Conservation (phyloP, 305 asterid genomes). For the Lippia alba region DNA sequence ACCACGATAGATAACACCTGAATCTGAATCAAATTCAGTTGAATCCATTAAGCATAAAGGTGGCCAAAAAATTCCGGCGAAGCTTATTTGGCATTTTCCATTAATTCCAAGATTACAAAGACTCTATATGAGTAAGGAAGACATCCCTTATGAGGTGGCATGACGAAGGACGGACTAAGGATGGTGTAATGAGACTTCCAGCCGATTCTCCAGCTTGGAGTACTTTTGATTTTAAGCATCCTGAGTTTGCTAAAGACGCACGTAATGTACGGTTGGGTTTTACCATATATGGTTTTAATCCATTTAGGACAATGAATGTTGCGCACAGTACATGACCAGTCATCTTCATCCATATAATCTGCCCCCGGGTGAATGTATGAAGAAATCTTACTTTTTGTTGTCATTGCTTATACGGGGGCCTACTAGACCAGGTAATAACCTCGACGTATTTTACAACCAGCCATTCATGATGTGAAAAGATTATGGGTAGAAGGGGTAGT, state of each 20-base stretch:
- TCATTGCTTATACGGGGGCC: background rate
- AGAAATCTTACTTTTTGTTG: slow-evolving; percentile 12
- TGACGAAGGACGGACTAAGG: background rate
- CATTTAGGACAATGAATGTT: slow-evolving; percentile 12
- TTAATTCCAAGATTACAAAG: background rate
- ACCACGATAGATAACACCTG: slow-evolving; percentile 13
- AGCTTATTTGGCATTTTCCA: background rate
- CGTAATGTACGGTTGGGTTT: slow-evolving; percentile 29
- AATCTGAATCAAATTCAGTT: no score
- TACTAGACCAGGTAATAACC: background rate
- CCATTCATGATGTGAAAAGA: slow-evolving; percentile 20
- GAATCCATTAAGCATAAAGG: background rate
- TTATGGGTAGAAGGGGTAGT: slow-evolving; percentile 17
- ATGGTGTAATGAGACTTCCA: slow-evolving; percentile 31
- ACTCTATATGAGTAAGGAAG: background rate
- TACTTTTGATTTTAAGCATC: slow-evolving; percentile 9
- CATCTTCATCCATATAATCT: slow-evolving; percentile 26
- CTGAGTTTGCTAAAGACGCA: background rate
- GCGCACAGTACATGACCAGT: slow-evolving; percentile 32
- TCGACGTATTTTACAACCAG: background rate
- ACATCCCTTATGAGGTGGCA: background rate
- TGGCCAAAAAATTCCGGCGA: background rate
- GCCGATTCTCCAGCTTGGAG: slow-evolving; percentile 28
- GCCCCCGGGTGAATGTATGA: slow-evolving; percentile 20
- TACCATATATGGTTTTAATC: slow-evolving; percentile 28